phyloP scores from a whole-genome alignment of 306 rosid species.

The Spatholobus suberectus region DNA sequence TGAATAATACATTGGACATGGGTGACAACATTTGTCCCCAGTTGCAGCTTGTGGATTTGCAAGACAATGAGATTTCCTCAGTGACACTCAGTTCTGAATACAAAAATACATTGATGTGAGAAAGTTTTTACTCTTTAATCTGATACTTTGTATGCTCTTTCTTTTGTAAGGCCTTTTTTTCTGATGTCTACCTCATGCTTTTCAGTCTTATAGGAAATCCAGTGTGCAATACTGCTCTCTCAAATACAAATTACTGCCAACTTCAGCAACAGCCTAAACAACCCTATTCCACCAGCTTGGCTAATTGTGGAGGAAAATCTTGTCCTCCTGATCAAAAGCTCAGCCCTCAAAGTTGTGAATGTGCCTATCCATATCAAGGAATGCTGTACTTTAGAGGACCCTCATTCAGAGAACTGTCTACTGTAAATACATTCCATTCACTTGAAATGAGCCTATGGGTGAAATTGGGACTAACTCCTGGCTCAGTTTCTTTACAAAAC shows the following conservation, averaged over 20 bases:
- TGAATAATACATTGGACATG: slow-evolving; percentile 70
- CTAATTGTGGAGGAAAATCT: slow-evolving; percentile 59
- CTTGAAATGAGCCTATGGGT: slow-evolving; percentile 81
- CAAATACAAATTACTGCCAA: slow-evolving; percentile 64
- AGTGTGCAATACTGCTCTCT: slow-evolving; percentile 56
- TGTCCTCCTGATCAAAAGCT: slow-evolving; percentile 70
- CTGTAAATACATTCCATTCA: slow-evolving; percentile 56
- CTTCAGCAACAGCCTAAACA: slow-evolving; percentile 53
- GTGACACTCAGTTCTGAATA: slow-evolving; percentile 58
- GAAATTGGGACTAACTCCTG: slow-evolving; percentile 69
- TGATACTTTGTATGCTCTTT: not conserved
- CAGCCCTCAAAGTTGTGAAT: slow-evolving; percentile 91
- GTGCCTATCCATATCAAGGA: slow-evolving; percentile 87
- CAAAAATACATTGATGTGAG: slow-evolving; percentile 75
- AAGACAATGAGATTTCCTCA: slow-evolving; percentile 68
- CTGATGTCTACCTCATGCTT: slow-evolving; percentile 37
- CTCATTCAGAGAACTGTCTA: slow-evolving; percentile 71
- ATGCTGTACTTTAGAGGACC: slow-evolving; percentile 84
- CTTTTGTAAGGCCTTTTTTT: slow-evolving; percentile 6
- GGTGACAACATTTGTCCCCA: slow-evolving; percentile 69
- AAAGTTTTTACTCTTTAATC: not conserved
- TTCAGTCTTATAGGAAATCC: slow-evolving; percentile 89
- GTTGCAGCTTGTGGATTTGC: slow-evolving; percentile 81
- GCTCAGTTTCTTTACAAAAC: slow-evolving; percentile 80
- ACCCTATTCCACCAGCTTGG: slow-evolving; percentile 76